Conservation (phyloP, 345 rosid species). For the Abelmoschus esculentus region DNA sequence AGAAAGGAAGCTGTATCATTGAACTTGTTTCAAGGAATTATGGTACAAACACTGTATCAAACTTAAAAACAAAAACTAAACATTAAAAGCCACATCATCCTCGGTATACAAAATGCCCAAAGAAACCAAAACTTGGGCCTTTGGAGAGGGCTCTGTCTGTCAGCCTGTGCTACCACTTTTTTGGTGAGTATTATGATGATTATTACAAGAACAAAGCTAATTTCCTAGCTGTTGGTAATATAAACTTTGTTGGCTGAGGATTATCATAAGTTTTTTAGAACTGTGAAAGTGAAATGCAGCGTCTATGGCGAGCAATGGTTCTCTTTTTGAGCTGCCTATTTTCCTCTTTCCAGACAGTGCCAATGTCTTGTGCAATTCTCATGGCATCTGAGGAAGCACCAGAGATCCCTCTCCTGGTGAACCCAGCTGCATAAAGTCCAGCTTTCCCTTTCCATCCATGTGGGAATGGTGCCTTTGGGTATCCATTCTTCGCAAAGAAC, state of each 20-base stretch:
- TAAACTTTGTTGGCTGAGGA: background rate
- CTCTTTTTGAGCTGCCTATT: conserved; percentile 56
- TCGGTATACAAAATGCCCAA: conserved; percentile 44
- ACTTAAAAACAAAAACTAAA: background rate
- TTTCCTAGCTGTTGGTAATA: background rate
- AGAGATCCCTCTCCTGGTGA: conserved; percentile 81
- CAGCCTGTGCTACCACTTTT: conserved; percentile 16
- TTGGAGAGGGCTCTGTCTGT: conserved; percentile 46
- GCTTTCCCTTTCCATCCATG: conserved; percentile 78
- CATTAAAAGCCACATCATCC: conserved; percentile 47
- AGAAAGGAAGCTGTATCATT: background rate
- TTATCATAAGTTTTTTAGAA: conserved; percentile 20
- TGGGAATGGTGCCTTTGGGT: conserved; percentile 54
- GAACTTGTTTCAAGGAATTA: conserved; percentile 1
- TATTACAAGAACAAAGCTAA: conserved; percentile 7
- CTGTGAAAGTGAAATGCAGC: conserved; percentile 76
- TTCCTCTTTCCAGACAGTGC: conserved; percentile 73
- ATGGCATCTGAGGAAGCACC: conserved; percentile 79
- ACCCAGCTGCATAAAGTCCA: conserved; percentile 89
- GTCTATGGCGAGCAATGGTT: conserved; percentile 40
- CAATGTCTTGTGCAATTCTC: conserved; percentile 67
- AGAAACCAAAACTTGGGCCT: conserved; percentile 38
- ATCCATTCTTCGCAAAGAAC: conserved; percentile 71
- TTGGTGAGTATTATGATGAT: background rate
- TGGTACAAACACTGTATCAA: conserved; percentile 13